Evolutionary conservation across 495 filamentous ascomycete genomes (phyloP).

Genomic region (Aspergillus heteromorphus): DNA sequence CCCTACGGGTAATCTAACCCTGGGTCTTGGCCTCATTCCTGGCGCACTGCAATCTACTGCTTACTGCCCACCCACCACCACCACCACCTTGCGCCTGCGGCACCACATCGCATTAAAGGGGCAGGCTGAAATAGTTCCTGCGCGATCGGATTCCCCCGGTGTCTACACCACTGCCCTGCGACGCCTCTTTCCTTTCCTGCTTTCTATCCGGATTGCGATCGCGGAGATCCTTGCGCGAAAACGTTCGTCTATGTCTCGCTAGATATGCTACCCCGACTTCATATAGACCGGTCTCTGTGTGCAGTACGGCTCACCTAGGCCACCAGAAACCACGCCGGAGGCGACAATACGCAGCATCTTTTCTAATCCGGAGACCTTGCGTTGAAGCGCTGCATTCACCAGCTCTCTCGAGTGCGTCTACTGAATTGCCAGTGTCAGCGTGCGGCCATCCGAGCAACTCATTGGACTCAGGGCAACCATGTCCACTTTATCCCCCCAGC

Average conservation of each 20-base stretch:
- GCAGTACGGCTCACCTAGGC: neutral
- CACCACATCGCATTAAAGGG: neutral
- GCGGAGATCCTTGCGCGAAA: neutral
- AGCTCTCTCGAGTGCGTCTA: neutral
- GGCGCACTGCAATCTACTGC: neutral
- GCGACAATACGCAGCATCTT: neutral
- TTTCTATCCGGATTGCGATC: neutral
- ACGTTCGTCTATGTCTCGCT: neutral
- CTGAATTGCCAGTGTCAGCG: neutral
- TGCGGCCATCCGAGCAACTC: neutral
- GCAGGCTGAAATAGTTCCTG: neutral
- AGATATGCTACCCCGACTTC: constrained; percentile 8
- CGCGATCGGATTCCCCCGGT: neutral
- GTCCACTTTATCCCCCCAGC: constrained; percentile 26
- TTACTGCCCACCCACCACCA: neutral
- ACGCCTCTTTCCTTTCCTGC: neutral
- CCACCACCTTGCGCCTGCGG: neutral
- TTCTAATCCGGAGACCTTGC: neutral
- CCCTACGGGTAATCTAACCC: neutral
- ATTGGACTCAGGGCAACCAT: constrained; percentile 2
- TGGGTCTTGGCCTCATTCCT: neutral
- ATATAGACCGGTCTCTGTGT: constrained; percentile 1
- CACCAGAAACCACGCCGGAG: neutral
- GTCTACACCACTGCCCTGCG: neutral
- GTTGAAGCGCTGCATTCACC: neutral